Evolutionary conservation across 345 rosid species (phyloP), one percentile per base, ranked within the genome.

Genomic region (Syzygium oleosum): DNA sequence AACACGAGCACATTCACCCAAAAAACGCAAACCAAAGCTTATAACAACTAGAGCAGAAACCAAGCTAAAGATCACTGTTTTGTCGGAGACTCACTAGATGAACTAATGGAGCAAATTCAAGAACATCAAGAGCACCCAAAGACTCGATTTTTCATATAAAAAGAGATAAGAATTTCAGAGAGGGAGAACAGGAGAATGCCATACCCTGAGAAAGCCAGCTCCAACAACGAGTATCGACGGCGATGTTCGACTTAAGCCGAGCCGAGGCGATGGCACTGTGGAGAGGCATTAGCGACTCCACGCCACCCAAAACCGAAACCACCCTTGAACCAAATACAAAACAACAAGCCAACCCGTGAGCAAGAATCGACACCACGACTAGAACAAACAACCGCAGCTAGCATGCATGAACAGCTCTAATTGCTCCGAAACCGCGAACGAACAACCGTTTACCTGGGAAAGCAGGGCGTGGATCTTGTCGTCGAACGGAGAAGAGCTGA

Each of bases 141-240:
- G 80, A 73, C 80, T 38, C 25, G 49, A 73, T 34, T 73, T 73
- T 73, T 19, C 46, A 25, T 31, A 15, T 10, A 14, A 27, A 21
- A 51, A 43, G 41, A 51, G 5, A 54, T 10, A 53, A 15, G 49
- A 85, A 84, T 58, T 83, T 88, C 85, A 83, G 27, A 19, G 43
- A 29, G 46, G 46, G 84, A 0, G 85, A 84, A 84, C 80, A 9
- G 80, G 25, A 52, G 34, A 46, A 16, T 46, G 85, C 55, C 55
- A 21, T n/a, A 96, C 98, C 99, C 91, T 92, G 94, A 87, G 98
- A 96, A 88, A 97, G 97, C 94, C 88, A 90, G 94, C 99, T 97
- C 98, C 99, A 97, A 91, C 96, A 95, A 55, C 96, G 93, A 49
- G 99, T 90, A 94, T 95, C 97, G 22, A 94, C 91, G 43, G 99